These are phyloP conservation scores for Thecaphora frezii DNA, from an alignment of 1,284 basidiomycete species.

Conservation along the genomic window DNA sequence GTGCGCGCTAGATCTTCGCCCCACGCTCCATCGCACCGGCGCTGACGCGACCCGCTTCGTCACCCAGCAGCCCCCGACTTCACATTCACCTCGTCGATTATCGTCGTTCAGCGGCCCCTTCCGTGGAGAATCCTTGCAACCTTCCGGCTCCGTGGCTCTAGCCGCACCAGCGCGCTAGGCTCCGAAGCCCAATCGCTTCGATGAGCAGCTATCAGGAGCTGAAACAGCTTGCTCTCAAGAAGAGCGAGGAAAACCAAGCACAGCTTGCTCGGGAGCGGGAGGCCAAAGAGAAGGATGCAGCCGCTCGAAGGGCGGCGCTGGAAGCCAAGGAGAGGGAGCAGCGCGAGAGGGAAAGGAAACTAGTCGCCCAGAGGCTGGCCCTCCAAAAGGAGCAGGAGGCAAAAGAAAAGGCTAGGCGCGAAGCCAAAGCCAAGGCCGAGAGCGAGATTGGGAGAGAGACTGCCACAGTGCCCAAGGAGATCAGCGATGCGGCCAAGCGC, in stretches of 20 bases:
- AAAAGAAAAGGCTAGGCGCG: conserved; percentile 21
- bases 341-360: conserved; percentile 31
- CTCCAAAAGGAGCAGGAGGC: conserved; percentile 30
- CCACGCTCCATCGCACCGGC: no score
- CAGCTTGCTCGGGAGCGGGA: conserved; percentile 17
- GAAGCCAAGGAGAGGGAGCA: conserved; percentile 27
- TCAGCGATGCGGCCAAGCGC: not conserved
- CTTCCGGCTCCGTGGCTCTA: no score
- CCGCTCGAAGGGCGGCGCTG: conserved; percentile 21
- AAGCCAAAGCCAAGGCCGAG: conserved; percentile 2
- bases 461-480: not conserved
- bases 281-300: conserved; percentile 23
- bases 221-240: conserved; percentile 29
- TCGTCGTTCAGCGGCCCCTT: no score
- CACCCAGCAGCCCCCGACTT: no score
- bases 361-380: conserved; percentile 23
- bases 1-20: no score
- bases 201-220: conserved; percentile 37
- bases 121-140: no score
- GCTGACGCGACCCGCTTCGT: no score
- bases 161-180: no score
- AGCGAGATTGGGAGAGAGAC: not conserved
- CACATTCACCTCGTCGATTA: no score
- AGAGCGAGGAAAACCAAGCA: conserved; percentile 25
- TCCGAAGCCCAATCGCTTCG: no score